Evolutionary conservation across 352 stramenopile genomes (phyloP).

Genomic region (Phytophthora ohioensis): DNA sequence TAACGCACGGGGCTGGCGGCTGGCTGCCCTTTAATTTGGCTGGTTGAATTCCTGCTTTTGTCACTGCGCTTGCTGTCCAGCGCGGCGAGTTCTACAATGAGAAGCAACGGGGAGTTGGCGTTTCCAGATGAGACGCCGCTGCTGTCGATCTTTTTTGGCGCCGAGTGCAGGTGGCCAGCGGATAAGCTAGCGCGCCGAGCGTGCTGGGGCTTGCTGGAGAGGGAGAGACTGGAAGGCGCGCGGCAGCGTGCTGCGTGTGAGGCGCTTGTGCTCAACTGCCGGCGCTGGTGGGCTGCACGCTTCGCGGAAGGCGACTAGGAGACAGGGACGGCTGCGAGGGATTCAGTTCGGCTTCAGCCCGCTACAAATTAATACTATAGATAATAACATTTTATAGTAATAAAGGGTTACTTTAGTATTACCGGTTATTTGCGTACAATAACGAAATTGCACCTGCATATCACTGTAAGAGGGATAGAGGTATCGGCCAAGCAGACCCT

Average conservation of each 20-base stretch:
- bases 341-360: constrained; percentile 22
- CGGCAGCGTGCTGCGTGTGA: constrained; percentile 13
- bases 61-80: constrained; percentile 1
- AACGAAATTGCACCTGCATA: neutral
- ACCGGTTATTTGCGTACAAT: neutral
- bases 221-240: constrained; percentile 12
- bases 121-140: constrained; percentile 26
- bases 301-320: constrained; percentile 28
- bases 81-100: constrained; percentile 48
- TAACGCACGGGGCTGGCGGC: constrained; percentile 12
- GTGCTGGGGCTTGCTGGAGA: neutral
- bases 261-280: constrained; percentile 27
- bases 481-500: neutral
- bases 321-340: constrained; percentile 12
- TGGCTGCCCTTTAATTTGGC: constrained; percentile 11
- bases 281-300: constrained; percentile 11
- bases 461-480: constrained; percentile 12
- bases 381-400: neutral
- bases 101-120: constrained; percentile 25
- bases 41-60: neutral
- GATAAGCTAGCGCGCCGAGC: neutral
- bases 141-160: constrained; percentile 34
- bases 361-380: neutral
- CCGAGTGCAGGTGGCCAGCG: constrained; percentile 19
- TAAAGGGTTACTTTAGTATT: neutral